phyloP scores from a whole-genome alignment of 139 green algal genomes.

The Diplosphaera chodatii region DNA sequence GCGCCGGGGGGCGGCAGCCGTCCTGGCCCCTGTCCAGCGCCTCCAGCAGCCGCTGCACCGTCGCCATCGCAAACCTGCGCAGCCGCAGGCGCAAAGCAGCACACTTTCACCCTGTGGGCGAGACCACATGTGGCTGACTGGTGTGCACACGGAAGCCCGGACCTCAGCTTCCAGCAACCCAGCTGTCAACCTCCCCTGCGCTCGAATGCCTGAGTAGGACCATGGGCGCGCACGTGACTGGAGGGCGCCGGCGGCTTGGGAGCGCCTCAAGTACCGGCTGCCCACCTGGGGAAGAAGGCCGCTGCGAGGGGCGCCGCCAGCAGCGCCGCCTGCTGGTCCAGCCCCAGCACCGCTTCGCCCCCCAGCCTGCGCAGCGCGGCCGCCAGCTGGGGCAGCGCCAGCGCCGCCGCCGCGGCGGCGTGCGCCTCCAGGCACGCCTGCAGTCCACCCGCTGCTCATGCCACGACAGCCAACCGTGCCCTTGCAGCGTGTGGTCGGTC shows the following conservation, averaged over 20 bases:
- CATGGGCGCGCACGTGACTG: neutral
- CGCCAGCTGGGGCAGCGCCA: constrained; percentile 35
- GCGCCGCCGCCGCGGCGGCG: constrained; percentile 22
- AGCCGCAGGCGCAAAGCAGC: too few relatives aligned
- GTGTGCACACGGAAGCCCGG: too few relatives aligned
- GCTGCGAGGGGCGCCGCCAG: constrained; percentile 11
- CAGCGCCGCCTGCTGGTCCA: constrained; percentile 7
- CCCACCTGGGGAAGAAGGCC: constrained; percentile 44
- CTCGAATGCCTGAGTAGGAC: too few relatives aligned
- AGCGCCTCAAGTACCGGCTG: too few relatives aligned
- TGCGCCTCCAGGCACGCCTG: constrained; percentile 8
- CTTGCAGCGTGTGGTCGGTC: too few relatives aligned
- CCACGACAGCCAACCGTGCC: neutral
- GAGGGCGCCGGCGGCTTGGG: neutral
- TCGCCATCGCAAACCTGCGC: constrained; percentile 19
- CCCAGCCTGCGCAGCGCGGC: constrained; percentile 21
- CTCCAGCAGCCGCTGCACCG: constrained; percentile 41
- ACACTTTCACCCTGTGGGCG: too few relatives aligned
- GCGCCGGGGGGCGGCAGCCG: constrained; percentile 8
- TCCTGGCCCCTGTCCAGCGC: constrained; percentile 19
- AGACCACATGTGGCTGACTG: too few relatives aligned
- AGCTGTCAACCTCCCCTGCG: too few relatives aligned
- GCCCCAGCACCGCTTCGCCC: neutral
- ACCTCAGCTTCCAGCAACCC: too few relatives aligned
- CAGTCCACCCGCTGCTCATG: neutral